Conservation (phyloP, 371 early-diverging fungal genomes). For the Polyrhizophydium stewartii region DNA sequence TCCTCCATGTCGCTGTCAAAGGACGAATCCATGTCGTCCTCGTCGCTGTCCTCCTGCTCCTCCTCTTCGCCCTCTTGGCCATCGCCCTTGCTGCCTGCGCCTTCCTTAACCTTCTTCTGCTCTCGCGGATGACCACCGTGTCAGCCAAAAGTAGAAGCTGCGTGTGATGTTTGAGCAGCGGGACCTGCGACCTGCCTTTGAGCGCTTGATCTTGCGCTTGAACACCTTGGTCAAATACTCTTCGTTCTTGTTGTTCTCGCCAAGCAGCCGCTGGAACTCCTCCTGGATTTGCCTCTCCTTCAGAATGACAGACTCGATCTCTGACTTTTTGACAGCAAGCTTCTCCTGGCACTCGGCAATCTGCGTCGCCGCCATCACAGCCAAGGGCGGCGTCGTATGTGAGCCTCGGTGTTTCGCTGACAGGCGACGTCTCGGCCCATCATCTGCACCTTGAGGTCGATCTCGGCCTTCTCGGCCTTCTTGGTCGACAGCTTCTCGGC, state of each 20-base stretch:
- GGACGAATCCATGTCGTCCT: slow-evolving; percentile 15
- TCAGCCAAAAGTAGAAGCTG: too few species aligned
- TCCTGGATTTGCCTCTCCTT: slow-evolving; percentile 41
- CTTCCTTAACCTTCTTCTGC: slow-evolving; percentile 34
- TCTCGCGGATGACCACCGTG: too few species aligned
- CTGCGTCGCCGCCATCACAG: slow-evolving; percentile 12
- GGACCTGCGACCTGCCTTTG: slow-evolving; percentile 36
- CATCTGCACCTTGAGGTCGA: slow-evolving; percentile 36
- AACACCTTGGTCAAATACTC: slow-evolving; percentile 50
- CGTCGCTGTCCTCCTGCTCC: slow-evolving; percentile 26
- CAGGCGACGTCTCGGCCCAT: background rate
- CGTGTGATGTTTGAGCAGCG: too few species aligned
- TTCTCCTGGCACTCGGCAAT: slow-evolving; percentile 53
- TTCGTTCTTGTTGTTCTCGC: slow-evolving; percentile 50
- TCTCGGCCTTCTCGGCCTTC: slow-evolving; percentile 40
- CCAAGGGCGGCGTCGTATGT: too few species aligned
- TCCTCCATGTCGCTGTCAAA: slow-evolving; percentile 21
- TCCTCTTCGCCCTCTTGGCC: slow-evolving; percentile 29
- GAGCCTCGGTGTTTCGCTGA: too few species aligned
- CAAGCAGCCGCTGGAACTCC: slow-evolving; percentile 31
- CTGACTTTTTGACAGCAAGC: slow-evolving; percentile 39
- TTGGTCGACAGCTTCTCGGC: slow-evolving; percentile 43
- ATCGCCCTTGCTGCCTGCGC: slow-evolving; percentile 8
- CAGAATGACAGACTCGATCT: slow-evolving; percentile 39
- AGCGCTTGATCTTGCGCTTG: slow-evolving; percentile 45